Conservation (phyloP, 345 rosid species). For the Crucihimalaya himalaica region DNA sequence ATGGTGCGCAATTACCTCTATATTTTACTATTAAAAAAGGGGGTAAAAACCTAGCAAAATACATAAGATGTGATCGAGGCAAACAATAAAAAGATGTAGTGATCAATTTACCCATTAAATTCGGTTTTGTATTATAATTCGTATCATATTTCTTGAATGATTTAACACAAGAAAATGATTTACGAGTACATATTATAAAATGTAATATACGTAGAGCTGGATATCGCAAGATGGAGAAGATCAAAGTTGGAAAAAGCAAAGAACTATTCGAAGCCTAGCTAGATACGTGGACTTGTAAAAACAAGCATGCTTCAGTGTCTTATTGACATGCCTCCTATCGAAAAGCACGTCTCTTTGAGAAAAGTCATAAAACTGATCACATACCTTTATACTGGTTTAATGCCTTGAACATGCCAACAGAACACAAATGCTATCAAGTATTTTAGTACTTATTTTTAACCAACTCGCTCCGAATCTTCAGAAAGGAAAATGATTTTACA, state of each 20-base stretch:
- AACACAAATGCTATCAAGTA: not conserved
- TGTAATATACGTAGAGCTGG: not conserved
- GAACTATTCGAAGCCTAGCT: not conserved
- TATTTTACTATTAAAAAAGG: not conserved
- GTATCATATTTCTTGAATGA: not conserved
- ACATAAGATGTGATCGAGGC: too few relatives aligned
- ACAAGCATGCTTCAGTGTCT: slow-evolving; percentile 23
- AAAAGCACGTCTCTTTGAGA: slow-evolving; percentile 33
- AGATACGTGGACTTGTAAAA: slow-evolving; percentile 24
- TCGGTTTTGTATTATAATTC: not conserved
- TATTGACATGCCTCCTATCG: slow-evolving; percentile 8
- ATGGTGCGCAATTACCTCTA: not conserved
- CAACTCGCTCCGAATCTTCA: not conserved
- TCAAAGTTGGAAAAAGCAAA: not conserved
- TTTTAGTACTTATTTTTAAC: not conserved
- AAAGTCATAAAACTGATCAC: not conserved
- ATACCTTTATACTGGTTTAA: not conserved
- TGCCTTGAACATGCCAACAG: slow-evolving; percentile 11
- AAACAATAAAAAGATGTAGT: not conserved
- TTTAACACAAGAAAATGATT: not conserved
- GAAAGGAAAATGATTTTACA: not conserved
- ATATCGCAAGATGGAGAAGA: slow-evolving; percentile 1
- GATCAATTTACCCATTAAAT: not conserved
- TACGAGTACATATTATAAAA: not conserved
- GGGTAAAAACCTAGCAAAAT: not conserved